Conservation (phyloP, 2,329 filamentous ascomycete genomes). For the Phaeosphaeriaceae sp. region DNA sequence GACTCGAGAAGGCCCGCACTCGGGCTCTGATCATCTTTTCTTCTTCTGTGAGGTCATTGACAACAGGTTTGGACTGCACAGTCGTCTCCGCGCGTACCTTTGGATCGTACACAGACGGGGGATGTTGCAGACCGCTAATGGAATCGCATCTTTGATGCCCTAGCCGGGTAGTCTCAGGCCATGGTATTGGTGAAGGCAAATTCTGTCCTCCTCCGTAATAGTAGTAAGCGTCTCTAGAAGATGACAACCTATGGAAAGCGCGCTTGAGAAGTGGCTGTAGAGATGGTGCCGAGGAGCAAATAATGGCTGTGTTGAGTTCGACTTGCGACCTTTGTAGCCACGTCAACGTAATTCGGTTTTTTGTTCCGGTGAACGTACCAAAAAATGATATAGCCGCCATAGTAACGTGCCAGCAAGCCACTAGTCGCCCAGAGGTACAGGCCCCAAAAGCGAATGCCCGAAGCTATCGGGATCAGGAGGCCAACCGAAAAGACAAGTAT, state of each 20-base stretch:
- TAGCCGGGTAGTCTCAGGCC: background rate
- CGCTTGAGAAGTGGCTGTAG: constrained; percentile 28
- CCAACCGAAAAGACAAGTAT: constrained; percentile 32
- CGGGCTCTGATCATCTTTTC: constrained; percentile 3
- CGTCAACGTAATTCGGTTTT: background rate
- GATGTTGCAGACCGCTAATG: constrained; percentile 7
- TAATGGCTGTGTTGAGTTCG: constrained; percentile 35
- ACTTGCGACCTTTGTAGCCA: constrained; percentile 16
- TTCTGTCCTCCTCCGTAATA: constrained; percentile 7
- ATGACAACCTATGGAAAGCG: constrained; percentile 16
- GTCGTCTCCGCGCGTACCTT: background rate
- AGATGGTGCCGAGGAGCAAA: constrained; percentile 31
- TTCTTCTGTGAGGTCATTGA: constrained; percentile 1
- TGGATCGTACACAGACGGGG: background rate
- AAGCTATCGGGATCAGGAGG: constrained; percentile 28
- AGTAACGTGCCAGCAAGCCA: constrained; percentile 17
- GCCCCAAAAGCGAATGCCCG: constrained; percentile 24
- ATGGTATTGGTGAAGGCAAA: background rate
- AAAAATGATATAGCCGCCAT: constrained; percentile 19
- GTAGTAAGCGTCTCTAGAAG: constrained; percentile 15
- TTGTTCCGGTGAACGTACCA: background rate
- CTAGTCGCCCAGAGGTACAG: constrained; percentile 25
- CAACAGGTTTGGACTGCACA: background rate
- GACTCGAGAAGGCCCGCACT: constrained; percentile 6
- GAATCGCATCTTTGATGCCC: background rate